Conservation (phyloP, 768 basidiomycete genomes). For the Hygrocybe punicea region DNA sequence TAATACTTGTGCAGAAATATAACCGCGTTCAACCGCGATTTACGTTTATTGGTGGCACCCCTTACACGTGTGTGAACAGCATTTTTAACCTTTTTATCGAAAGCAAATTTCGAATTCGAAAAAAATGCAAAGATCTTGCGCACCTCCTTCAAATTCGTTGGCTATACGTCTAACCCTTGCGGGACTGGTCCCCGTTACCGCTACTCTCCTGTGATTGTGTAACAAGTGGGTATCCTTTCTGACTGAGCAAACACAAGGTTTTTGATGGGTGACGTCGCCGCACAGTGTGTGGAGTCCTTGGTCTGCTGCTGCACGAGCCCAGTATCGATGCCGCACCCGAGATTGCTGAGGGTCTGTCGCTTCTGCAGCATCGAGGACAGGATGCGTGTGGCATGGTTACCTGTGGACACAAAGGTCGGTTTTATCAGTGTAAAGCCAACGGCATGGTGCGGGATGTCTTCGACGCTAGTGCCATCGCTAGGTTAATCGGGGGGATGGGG, state of each 20-base stretch:
- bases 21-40: constrained; percentile 73
- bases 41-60: constrained; percentile 3
- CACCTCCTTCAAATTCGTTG: not conserved
- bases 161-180: no score
- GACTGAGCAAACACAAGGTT: not conserved
- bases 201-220: no score
- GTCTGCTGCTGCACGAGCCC: constrained; percentile 79
- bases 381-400: constrained; percentile 98
- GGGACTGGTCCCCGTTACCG: no score
- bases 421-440: constrained; percentile 98
- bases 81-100: not conserved
- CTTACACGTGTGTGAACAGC: not conserved
- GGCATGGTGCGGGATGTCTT: constrained; percentile 99
- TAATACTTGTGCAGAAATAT: constrained; percentile 31
- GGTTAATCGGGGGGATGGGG: constrained; percentile 91
- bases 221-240: no score
- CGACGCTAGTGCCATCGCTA: constrained; percentile 71
- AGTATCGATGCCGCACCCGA: constrained; percentile 73
- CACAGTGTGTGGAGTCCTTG: constrained; percentile 88
- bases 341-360: constrained; percentile 91
- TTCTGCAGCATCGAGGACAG: constrained; percentile 95
- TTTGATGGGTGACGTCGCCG: not conserved
- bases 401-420: constrained; percentile 89
- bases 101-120: not conserved
- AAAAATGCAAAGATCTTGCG: not conserved